Evolutionary conservation across 1,139 yeast species (phyloP).

Genomic region (Arxiozyma slooffiae): DNA sequence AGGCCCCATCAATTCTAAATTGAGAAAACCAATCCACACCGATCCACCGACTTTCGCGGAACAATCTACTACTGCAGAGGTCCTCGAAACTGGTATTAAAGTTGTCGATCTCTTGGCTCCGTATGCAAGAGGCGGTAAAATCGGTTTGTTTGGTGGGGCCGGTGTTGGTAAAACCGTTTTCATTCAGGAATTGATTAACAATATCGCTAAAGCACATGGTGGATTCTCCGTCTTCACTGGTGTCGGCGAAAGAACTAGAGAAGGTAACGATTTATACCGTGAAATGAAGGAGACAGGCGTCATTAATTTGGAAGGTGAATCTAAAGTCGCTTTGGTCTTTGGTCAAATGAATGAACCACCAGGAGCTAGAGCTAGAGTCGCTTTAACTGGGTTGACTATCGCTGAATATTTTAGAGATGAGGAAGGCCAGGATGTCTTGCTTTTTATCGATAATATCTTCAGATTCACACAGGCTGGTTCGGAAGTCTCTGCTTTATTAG

Average conservation of each 20-base stretch:
- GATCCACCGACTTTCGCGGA: constrained; percentile 94
- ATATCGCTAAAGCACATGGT: constrained; percentile 99
- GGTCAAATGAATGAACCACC: constrained; percentile 99
- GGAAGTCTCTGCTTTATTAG: constrained; percentile 98
- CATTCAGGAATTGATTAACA: constrained; percentile 98
- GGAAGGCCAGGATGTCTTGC: constrained; percentile 99
- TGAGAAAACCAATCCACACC: constrained; percentile 95
- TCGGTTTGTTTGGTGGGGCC: constrained; percentile 99
- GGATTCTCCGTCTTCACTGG: constrained; percentile 99
- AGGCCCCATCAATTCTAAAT: constrained; percentile 90
- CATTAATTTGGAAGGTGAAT: constrained; percentile 98
- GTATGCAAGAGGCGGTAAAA: constrained; percentile 99
- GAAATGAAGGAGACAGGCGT: constrained; percentile 99
- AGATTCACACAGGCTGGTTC: constrained; percentile 99
- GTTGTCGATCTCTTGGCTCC: constrained; percentile 99
- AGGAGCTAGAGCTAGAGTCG: constrained; percentile 99
- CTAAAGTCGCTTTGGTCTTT: constrained; percentile 98
- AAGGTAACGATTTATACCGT: constrained; percentile 99
- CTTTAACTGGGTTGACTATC: constrained; percentile 98
- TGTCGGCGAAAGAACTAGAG: constrained; percentile 99
- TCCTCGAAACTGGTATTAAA: constrained; percentile 98
- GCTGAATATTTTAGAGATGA: constrained; percentile 99
- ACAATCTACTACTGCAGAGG: constrained; percentile 96
- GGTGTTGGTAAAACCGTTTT: constrained; percentile 99
- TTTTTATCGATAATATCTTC: constrained; percentile 99